Evolutionary conservation across 306 rosid genomes (phyloP).

Genomic region (Trichosanthes truncata): DNA sequence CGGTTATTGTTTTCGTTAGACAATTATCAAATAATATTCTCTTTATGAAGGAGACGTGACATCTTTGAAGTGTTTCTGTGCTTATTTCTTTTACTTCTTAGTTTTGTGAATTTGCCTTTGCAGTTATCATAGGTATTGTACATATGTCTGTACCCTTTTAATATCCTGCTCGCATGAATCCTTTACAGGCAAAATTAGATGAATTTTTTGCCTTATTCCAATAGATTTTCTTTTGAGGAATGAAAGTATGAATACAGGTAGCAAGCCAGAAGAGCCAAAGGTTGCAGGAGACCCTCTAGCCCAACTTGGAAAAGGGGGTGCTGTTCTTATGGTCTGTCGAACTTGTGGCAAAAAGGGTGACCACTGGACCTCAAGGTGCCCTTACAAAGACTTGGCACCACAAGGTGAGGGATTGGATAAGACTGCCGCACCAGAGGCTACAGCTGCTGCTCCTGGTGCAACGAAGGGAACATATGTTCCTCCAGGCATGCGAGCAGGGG

Average conservation of each 20-base stretch:
- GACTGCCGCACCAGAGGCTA: constrained; percentile 35
- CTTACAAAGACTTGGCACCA: constrained; percentile 77
- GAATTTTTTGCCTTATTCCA: neutral
- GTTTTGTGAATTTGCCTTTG: neutral
- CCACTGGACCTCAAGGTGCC: constrained; percentile 95
- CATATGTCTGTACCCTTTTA: neutral
- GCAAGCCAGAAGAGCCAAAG: constrained; percentile 69
- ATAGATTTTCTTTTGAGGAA: neutral
- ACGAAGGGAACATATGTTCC: constrained; percentile 69
- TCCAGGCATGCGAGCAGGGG: constrained; percentile 70
- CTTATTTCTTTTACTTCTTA: neutral
- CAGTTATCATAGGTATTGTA: neutral
- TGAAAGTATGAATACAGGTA: constrained; percentile 46
- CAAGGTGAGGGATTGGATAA: constrained; percentile 57
- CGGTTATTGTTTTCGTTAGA: neutral
- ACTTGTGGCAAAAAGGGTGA: constrained; percentile 96
- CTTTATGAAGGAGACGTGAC: neutral
- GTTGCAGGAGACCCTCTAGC: constrained; percentile 45
- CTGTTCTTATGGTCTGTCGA: constrained; percentile 87
- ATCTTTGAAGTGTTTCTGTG: neutral
- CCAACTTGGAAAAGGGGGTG: constrained; percentile 46
- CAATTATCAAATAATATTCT: neutral
- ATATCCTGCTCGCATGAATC: neutral
- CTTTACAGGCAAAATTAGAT: neutral
- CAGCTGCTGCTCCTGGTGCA: constrained; percentile 33